A percentile compares a stretch with the other conserved stretches of the same genome.
phyloP scores from a whole-genome alignment of 441 rosid genomes.

The Populus tomentosa region DNA sequence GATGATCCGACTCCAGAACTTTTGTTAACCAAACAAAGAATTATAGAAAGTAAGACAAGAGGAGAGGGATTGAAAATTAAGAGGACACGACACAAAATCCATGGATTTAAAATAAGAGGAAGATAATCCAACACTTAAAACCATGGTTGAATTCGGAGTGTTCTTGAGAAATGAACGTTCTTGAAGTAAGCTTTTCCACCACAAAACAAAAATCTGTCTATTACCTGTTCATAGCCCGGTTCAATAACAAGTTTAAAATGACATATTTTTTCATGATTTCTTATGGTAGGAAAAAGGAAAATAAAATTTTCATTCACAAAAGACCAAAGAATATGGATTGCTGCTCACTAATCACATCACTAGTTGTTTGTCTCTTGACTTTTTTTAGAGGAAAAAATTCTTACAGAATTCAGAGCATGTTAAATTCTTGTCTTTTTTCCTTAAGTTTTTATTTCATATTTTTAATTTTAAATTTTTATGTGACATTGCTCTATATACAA shows the following conservation, averaged over 20 bases:
- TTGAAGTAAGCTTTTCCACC: no score
- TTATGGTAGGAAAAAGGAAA: background rate
- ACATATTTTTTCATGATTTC: background rate
- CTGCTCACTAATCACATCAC: background rate
- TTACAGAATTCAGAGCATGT: background rate
- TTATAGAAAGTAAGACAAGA: no score
- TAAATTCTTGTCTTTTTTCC: background rate
- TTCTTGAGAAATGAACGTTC: no score
- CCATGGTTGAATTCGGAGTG: no score
- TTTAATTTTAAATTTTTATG: slow-evolving; percentile 2
- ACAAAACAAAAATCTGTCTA: no score
- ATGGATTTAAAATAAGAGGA: no score
- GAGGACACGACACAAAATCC: no score
- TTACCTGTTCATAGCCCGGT: no score
- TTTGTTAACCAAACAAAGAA: no score
- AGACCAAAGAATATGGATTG: background rate
- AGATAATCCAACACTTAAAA: no score
- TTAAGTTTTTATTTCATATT: background rate
- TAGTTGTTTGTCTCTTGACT: background rate
- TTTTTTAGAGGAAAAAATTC: background rate
- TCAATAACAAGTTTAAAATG: background rate
- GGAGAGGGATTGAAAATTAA: no score
- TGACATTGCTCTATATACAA: slow-evolving; percentile 24
- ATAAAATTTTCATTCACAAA: background rate
- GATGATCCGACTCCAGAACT: no score